Conservation (phyloP, 2,329 filamentous ascomycete species). For the Pseudogymnoascus pannorum region DNA sequence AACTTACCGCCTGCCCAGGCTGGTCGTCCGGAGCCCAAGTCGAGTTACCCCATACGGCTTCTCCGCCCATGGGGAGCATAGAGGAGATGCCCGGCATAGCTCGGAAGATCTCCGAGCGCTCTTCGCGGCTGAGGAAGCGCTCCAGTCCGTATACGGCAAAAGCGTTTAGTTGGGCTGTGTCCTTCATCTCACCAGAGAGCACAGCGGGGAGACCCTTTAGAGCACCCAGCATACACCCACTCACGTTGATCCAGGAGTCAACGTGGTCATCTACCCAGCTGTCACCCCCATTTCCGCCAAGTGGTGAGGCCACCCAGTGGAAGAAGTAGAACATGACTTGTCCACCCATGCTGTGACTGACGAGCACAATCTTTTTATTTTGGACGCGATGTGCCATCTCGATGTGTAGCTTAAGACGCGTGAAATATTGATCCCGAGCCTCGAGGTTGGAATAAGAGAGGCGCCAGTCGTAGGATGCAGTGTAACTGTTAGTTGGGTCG, state of each 20-base stretch:
- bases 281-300: constrained; percentile 72
- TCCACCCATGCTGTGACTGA: constrained; percentile 96
- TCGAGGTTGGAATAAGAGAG: constrained; percentile 87
- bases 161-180: constrained; percentile 91
- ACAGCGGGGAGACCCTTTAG: constrained; percentile 86
- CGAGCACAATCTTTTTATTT: constrained; percentile 72
- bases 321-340: constrained; percentile 82
- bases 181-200: constrained; percentile 94
- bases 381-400: constrained; percentile 71
- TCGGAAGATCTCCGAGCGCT: constrained; percentile 87
- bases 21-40: constrained; percentile 83
- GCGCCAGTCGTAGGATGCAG: constrained; percentile 81
- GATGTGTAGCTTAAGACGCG: constrained; percentile 80
- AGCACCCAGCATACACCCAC: constrained; percentile 93
- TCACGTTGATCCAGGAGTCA: constrained; percentile 97
- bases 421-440: constrained; percentile 87
- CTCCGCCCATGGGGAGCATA: constrained; percentile 91
- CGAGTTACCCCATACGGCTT: constrained; percentile 88
- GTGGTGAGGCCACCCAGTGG: constrained; percentile 69
- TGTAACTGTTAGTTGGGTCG: constrained; percentile 71
- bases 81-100: constrained; percentile 95
- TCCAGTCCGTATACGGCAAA: constrained; percentile 96
- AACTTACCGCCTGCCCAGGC: constrained; percentile 65
- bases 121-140: constrained; percentile 85
- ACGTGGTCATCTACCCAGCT: constrained; percentile 87